phyloP scores from a whole-genome alignment of 129 eudicot species.

The Flaveria sonorensis region DNA sequence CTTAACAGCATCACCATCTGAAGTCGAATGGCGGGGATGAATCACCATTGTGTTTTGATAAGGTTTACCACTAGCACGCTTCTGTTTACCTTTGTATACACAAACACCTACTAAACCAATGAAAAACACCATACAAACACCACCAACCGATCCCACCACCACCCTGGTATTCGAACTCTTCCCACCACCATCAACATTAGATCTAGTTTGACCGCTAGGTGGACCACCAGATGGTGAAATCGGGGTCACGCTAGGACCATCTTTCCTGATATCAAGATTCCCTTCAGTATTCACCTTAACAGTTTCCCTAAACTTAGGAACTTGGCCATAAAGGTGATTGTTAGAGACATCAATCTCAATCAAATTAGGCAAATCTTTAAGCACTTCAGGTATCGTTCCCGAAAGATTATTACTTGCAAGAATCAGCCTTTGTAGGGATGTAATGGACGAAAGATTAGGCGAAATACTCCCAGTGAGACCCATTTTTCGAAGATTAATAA shows the following conservation, averaged over 20 bases:
- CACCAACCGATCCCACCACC: slow-evolving; percentile 8
- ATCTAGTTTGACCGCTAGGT: slow-evolving; percentile 25
- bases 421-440: slow-evolving; percentile 39
- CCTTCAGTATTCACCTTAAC: slow-evolving; percentile 45
- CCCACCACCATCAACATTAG: slow-evolving; percentile 36
- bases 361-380: slow-evolving; percentile 45
- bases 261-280: slow-evolving; percentile 43
- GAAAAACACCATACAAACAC: slow-evolving; percentile 16
- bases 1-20: slow-evolving; percentile 12
- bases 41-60: slow-evolving; percentile 5
- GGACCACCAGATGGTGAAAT: slow-evolving; percentile 23
- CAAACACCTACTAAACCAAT: slow-evolving; percentile 12
- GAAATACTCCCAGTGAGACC: slow-evolving; percentile 53
- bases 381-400: slow-evolving; percentile 50
- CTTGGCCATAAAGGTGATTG: slow-evolving; percentile 53
- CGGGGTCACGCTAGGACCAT: slow-evolving; percentile 24
- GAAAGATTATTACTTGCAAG: slow-evolving; percentile 54
- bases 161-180: background rate
- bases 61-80: background rate
- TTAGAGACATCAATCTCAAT: slow-evolving; percentile 49
- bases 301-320: slow-evolving; percentile 37
- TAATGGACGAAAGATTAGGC: slow-evolving; percentile 50
- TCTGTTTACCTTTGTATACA: slow-evolving; percentile 9
- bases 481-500: slow-evolving; percentile 38
- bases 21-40: slow-evolving; percentile 10